These are phyloP conservation scores for Aquilaria yunnanensis DNA, from an alignment of 345 rosid genomes.

Conservation along the genomic window DNA sequence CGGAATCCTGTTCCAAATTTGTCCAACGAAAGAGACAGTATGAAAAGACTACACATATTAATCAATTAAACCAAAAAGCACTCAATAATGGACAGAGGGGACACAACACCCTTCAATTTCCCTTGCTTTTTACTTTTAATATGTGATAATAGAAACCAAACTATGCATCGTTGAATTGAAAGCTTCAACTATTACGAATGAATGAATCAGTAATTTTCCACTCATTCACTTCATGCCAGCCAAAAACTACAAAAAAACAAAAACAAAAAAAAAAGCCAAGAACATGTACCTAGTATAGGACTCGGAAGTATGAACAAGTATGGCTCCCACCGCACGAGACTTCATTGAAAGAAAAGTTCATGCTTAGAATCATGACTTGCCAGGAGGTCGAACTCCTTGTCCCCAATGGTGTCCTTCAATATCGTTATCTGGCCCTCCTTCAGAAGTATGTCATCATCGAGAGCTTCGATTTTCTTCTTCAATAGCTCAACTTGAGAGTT, in stretches of 20 bases:
- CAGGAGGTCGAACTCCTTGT: constrained; percentile 50
- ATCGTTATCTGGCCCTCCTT: constrained; percentile 95
- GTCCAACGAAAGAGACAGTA: too few species aligned
- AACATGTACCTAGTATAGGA: constrained; percentile 14
- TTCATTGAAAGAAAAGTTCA: constrained; percentile 30
- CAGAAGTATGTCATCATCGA: constrained; percentile 72
- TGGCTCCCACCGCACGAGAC: constrained; percentile 7
- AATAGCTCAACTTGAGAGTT: constrained; percentile 56
- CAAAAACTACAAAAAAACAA: background rate
- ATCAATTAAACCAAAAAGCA: too few species aligned
- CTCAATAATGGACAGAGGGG: too few species aligned
- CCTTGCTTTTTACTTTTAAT: too few species aligned
- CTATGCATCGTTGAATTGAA: constrained; percentile 14
- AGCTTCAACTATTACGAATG: constrained; percentile 10
- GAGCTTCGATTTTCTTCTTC: constrained; percentile 59
- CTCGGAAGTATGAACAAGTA: constrained; percentile 22
- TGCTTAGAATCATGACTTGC: constrained; percentile 39
- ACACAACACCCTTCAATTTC: too few species aligned
- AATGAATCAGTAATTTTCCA: constrained; percentile 14
- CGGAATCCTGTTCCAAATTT: too few species aligned
- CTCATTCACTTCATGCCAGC: constrained; percentile 5
- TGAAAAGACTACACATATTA: too few species aligned
- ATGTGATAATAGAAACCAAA: constrained; percentile 13
- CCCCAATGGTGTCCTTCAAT: constrained; percentile 59
- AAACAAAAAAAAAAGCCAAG: background rate